These are phyloP conservation scores for Hippophae rhamnoides DNA, from an alignment of 306 rosid species.

Conservation along the genomic window DNA sequence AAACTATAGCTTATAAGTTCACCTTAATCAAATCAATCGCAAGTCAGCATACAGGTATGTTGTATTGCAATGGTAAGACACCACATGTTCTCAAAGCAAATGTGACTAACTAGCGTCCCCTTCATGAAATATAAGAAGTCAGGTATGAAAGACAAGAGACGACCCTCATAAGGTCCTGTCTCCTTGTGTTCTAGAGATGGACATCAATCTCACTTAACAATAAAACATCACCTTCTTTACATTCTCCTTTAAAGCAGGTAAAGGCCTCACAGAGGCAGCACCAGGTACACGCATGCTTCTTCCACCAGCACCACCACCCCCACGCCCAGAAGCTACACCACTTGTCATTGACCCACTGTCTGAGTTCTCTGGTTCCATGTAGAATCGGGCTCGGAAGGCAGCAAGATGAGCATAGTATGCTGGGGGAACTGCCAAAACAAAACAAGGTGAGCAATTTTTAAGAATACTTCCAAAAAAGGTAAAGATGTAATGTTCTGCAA, in stretches of 20 bases:
- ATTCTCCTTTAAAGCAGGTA: conserved; percentile 79
- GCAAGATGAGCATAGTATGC: conserved; percentile 94
- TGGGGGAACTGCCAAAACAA: conserved; percentile 67
- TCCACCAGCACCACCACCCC: conserved; percentile 30
- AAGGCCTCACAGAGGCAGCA: conserved; percentile 61
- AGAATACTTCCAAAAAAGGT: background rate
- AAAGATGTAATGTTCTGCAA: background rate
- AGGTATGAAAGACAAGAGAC: too few relatives aligned
- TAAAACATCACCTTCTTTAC: conserved; percentile 93
- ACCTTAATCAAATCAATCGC: too few relatives aligned
- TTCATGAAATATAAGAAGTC: too few relatives aligned
- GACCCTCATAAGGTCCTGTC: too few relatives aligned
- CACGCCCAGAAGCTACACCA: conserved; percentile 58
- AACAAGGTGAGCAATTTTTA: background rate
- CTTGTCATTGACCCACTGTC: conserved; percentile 91
- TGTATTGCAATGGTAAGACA: too few relatives aligned
- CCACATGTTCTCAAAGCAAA: too few relatives aligned
- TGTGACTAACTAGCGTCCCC: too few relatives aligned
- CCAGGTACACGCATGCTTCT: conserved; percentile 60
- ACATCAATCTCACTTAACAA: conserved; percentile 26
- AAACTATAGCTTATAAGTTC: too few relatives aligned
- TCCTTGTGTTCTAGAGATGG: too few relatives aligned
- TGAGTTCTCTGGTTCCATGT: conserved; percentile 82
- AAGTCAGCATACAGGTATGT: too few relatives aligned
- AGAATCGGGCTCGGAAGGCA: conserved; percentile 87